Conservation (phyloP, 352 stramenopile genomes). For the Phytophthora multivora region DNA sequence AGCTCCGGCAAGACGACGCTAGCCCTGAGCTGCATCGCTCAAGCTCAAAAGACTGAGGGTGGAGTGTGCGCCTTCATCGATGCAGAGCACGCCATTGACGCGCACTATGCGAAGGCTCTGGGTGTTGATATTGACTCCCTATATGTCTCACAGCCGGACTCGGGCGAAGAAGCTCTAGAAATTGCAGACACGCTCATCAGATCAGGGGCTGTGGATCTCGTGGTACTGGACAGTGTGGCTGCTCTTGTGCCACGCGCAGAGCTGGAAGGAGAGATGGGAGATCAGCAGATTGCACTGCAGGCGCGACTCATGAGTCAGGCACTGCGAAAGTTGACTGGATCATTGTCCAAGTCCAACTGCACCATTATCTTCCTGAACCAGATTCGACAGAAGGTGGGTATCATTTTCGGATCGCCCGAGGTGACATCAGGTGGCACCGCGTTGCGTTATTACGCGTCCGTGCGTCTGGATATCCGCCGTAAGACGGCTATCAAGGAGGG, state of each 20-base stretch:
- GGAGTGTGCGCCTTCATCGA: conserved; percentile 98
- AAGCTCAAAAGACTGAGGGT: conserved; percentile 92
- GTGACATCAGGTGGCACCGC: conserved; percentile 94
- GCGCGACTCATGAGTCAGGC: conserved; percentile 97
- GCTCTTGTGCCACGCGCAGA: conserved; percentile 97
- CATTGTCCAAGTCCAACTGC: conserved; percentile 94
- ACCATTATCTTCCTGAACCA: conserved; percentile 99
- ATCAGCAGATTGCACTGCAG: conserved; percentile 98
- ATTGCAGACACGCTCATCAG: conserved; percentile 98
- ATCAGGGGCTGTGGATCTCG: conserved; percentile 95
- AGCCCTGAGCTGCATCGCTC: conserved; percentile 96
- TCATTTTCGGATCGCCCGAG: conserved; percentile 98
- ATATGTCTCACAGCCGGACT: conserved; percentile 97
- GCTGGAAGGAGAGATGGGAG: conserved; percentile 93
- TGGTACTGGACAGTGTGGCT: conserved; percentile 98
- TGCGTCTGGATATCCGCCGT: conserved; percentile 96
- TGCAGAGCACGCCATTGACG: conserved; percentile 98
- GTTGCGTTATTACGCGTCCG: conserved; percentile 87
- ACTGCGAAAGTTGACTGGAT: conserved; percentile 97
- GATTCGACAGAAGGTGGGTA: conserved; percentile 96
- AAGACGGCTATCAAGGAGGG: conserved; percentile 93
- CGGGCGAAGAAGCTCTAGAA: conserved; percentile 97
- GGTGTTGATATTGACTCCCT: conserved; percentile 97
- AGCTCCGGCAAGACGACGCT: conserved; percentile 98
- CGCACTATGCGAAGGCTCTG: conserved; percentile 92